Conservation (phyloP, 2,329 filamentous ascomycete genomes). For the Cladosporium austrohemisphaericum region DNA sequence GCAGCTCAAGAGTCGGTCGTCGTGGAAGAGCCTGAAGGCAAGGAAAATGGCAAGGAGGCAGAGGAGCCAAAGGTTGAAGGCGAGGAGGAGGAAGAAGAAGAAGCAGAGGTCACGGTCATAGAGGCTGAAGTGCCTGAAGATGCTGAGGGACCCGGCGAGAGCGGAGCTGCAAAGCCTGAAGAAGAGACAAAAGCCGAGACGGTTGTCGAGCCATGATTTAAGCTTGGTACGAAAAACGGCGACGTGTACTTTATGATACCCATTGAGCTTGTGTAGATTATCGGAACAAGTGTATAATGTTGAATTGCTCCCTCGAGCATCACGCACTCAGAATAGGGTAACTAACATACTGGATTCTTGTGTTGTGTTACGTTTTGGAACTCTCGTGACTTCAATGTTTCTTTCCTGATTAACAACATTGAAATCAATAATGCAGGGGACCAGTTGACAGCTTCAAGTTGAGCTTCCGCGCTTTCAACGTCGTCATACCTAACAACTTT, state of each 20-base stretch:
- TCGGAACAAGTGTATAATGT: too few species aligned
- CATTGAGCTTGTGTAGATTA: slow-evolving; percentile 2
- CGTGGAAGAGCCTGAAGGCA: slow-evolving; percentile 43
- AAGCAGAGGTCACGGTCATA: slow-evolving; percentile 17
- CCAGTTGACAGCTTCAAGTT: too few species aligned
- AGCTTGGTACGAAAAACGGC: background rate
- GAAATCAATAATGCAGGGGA: too few species aligned
- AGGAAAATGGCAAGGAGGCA: slow-evolving; percentile 55
- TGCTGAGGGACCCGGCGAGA: slow-evolving; percentile 10
- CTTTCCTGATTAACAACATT: too few species aligned
- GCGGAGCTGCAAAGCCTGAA: background rate
- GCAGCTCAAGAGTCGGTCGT: slow-evolving; percentile 25
- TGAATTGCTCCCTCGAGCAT: too few species aligned
- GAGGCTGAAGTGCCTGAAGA: slow-evolving; percentile 21
- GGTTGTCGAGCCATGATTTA: background rate
- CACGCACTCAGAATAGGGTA: too few species aligned
- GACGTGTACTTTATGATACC: slow-evolving; percentile 14
- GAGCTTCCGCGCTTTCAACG: too few species aligned
- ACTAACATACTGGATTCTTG: too few species aligned
- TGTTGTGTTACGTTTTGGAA: too few species aligned
- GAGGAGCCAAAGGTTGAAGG: slow-evolving; percentile 8
- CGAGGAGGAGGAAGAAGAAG: slow-evolving; percentile 18
- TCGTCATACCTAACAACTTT: too few species aligned
- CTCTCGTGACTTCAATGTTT: too few species aligned
- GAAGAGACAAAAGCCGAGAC: slow-evolving; percentile 10